A percentile compares a stretch with the other conserved stretches of the same genome.
These are phyloP conservation scores for Sporisorium sorghi DNA, from an alignment of 1,284 basidiomycete species.

Conservation along the genomic window DNA sequence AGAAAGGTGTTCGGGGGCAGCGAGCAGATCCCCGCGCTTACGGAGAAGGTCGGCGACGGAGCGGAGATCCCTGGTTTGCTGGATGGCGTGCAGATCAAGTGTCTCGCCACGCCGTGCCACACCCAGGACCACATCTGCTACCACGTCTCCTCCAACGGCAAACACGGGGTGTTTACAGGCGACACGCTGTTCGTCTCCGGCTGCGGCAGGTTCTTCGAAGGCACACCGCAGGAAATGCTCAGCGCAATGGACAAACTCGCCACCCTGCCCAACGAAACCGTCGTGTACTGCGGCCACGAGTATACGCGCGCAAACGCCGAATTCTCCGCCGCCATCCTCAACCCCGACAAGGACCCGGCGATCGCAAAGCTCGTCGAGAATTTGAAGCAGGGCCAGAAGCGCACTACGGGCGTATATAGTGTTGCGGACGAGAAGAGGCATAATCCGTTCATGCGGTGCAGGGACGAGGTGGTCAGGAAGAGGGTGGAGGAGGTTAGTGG, in stretches of 20 bases:
- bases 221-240: constrained; percentile 87
- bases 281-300: constrained; percentile 87
- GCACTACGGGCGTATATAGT: constrained; percentile 82
- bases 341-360: constrained; percentile 74
- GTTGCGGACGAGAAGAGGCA: constrained; percentile 81
- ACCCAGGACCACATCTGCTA: constrained; percentile 97
- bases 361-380: constrained; percentile 73
- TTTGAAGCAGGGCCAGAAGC: constrained; percentile 56
- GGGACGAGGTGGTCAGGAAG: constrained; percentile 62
- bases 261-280: constrained; percentile 81
- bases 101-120: constrained; percentile 89
- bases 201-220: constrained; percentile 97
- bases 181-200: constrained; percentile 94
- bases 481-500: constrained; percentile 61
- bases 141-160: constrained; percentile 75
- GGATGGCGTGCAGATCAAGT: constrained; percentile 48
- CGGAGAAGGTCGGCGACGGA: constrained; percentile 75
- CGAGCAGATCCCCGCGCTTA: constrained; percentile 77
- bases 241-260: constrained; percentile 77
- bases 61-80: constrained; percentile 47
- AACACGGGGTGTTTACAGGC: constrained; percentile 84
- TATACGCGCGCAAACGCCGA: constrained; percentile 68
- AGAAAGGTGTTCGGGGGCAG: constrained; percentile 88
- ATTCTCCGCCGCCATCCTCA: constrained; percentile 74
- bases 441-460: constrained; percentile 69